phyloP scores from a whole-genome alignment of 768 basidiomycete genomes.

The Cubamyces sp. region DNA sequence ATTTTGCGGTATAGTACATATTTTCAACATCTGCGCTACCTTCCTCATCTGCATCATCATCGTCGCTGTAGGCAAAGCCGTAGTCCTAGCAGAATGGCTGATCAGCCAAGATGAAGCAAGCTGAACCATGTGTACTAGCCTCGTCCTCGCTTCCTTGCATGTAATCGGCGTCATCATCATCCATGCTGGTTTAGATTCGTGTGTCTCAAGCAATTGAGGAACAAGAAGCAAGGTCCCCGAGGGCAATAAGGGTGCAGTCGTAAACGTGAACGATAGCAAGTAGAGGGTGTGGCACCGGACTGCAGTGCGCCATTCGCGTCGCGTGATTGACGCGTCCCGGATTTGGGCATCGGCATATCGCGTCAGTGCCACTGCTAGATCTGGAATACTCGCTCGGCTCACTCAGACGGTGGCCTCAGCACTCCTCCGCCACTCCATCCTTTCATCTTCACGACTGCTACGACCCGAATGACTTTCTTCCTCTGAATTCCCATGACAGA shows the following conservation, averaged over 20 bases:
- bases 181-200: slow-evolving; percentile 52
- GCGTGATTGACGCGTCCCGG: slow-evolving; percentile 26
- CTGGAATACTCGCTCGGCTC: background rate
- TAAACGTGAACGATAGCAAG: background rate
- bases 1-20: slow-evolving; percentile 97
- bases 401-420: background rate
- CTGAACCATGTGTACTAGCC: slow-evolving; percentile 43
- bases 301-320: slow-evolving; percentile 1
- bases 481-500: slow-evolving; percentile 38
- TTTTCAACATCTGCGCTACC: slow-evolving; percentile 93
- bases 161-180: slow-evolving; percentile 93
- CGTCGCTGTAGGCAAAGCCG: slow-evolving; percentile 95
- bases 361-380: slow-evolving; percentile 6
- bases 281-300: slow-evolving; percentile 1
- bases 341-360: slow-evolving; percentile 18
- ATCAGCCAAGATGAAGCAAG: slow-evolving; percentile 18
- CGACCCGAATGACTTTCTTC: slow-evolving; percentile 6
- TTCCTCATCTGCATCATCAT: slow-evolving; percentile 78
- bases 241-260: background rate
- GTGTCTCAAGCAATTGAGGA: no score
- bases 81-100: slow-evolving; percentile 66
- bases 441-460: slow-evolving; percentile 17
- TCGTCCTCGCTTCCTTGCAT: slow-evolving; percentile 91
- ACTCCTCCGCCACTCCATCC: slow-evolving; percentile 7
- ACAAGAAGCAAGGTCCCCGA: background rate